Evolutionary conservation across 1,284 basidiomycete genomes (phyloP), one percentile per base, ranked within the genome.

Genomic region (Ceratobasidium sp.): DNA sequence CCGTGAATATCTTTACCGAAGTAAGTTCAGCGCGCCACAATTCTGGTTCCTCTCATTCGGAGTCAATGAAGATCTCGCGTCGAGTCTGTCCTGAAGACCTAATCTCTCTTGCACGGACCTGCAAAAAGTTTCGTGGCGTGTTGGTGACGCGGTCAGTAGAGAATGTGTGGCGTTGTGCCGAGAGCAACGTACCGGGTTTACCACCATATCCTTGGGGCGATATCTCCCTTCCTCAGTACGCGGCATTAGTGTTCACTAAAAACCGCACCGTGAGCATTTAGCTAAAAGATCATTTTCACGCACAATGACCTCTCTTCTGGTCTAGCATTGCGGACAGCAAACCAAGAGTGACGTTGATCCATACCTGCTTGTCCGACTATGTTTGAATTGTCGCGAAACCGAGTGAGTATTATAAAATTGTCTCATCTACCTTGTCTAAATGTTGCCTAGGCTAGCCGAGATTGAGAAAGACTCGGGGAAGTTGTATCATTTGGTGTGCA

Each of bases 171-270:
- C 57, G 31, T 20, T 7, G 15, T 4, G 31, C 57, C 3, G 31
- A 34, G 10, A 35, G 20, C 15, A 49, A 35, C 12, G 13, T 35
- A 2, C 43, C 31, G 3, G 43, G 57, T 1, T 15, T 62, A 17
- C 57, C 43, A 15, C 43, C 17, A 7, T 62, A 32, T 17, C 57
- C 45, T 29, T n/a, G n/a, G n/a, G 1, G 7, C 1, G n/a, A 15
- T 13, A 62, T 62, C 15, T 49, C n/a, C 17, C 31, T 35, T 15
- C 57, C 57, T 1, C 29, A 62, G 10, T 62, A 62, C 15, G 42
- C 57, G 5, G 45, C 45, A 32, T 34, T 62, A 1, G 5, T 62
- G 3, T 62, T 62, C 20, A 35, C 45, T 8, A 47, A 47, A 20
- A 1, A 49, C 38, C 50, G 57, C 38, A 47, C 43, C 13, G 57